These are phyloP conservation scores for Schizonepeta tenuifolia DNA, from an alignment of 257 asterid species.

Conservation along the genomic window DNA sequence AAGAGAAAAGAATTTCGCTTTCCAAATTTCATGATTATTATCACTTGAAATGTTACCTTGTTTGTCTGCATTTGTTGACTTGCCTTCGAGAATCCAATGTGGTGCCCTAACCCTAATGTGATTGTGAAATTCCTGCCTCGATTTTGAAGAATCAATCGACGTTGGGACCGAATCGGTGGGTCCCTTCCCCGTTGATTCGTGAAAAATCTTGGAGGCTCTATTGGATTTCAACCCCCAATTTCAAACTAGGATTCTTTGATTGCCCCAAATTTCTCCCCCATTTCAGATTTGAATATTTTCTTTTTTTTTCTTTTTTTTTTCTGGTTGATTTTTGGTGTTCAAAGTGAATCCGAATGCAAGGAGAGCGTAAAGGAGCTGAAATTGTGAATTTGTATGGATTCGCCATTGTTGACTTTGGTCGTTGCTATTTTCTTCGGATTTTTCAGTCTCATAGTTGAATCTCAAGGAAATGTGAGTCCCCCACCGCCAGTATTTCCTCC, in stretches of 20 bases:
- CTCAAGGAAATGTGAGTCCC: conserved; percentile 54
- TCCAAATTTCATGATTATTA: conserved; percentile 24
- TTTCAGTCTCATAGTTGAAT: conserved; percentile 47
- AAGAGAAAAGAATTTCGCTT: conserved; percentile 18
- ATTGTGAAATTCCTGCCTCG: conserved; percentile 32
- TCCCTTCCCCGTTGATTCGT: conserved; percentile 33
- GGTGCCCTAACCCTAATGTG: conserved; percentile 41
- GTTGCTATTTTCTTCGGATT: conserved; percentile 42
- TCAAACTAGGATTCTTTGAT: conserved; percentile 25
- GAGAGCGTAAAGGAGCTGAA: conserved; percentile 36
- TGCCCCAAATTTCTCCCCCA: conserved; percentile 21
- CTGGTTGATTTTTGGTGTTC: conserved; percentile 18
- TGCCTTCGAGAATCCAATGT: conserved; percentile 39
- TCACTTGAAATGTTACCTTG: conserved; percentile 31
- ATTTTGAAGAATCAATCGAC: conserved; percentile 29
- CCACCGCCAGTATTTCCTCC: conserved; percentile 33
- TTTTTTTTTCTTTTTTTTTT: not conserved
- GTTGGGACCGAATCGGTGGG: conserved; percentile 25
- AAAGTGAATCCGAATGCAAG: conserved; percentile 52
- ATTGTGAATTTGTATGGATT: conserved; percentile 52
- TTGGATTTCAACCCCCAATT: conserved; percentile 15
- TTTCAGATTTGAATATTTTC: conserved; percentile 5
- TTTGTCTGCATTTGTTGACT: conserved; percentile 33
- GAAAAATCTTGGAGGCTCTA: conserved; percentile 28
- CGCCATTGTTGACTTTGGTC: conserved; percentile 49